Evolutionary conservation across 352 stramenopile genomes (phyloP).

Genomic region (Pythium periplocum): DNA sequence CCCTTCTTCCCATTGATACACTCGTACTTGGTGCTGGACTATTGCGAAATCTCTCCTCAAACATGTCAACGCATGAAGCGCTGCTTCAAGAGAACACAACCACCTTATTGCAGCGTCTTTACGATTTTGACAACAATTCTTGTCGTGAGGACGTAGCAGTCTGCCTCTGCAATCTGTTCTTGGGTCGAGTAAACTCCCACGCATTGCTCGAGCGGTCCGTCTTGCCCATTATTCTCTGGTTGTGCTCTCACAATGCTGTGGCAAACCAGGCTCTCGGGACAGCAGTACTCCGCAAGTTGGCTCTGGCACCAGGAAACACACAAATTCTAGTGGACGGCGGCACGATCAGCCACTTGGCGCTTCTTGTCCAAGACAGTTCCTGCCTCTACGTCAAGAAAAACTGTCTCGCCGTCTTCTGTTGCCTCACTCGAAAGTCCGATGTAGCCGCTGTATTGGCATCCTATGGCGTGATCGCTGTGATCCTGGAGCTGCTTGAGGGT

Average conservation of each 20-base stretch:
- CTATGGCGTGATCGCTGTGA: conserved; percentile 46
- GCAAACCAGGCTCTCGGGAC: conserved; percentile 43
- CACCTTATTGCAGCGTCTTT: conserved; percentile 39
- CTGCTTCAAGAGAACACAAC: conserved; percentile 40
- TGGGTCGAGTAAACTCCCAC: conserved; percentile 58
- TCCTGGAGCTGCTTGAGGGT: conserved; percentile 48
- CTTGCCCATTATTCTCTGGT: conserved; percentile 49
- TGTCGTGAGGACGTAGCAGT: conserved; percentile 48
- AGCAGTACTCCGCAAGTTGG: conserved; percentile 57
- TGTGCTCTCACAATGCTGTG: conserved; percentile 22
- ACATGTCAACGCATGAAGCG: conserved; percentile 23
- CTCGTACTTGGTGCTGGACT: conserved; percentile 23
- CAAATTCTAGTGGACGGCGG: conserved; percentile 50
- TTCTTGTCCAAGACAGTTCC: conserved; percentile 32
- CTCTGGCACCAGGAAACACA: conserved; percentile 65
- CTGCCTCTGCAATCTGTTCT: conserved; percentile 61
- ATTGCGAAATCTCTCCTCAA: conserved; percentile 51
- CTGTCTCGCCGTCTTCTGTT: conserved; percentile 62
- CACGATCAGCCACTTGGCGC: conserved; percentile 37
- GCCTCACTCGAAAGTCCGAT: conserved; percentile 41
- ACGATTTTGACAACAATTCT: conserved; percentile 27
- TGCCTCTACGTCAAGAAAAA: conserved; percentile 56
- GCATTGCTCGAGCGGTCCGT: conserved; percentile 38
- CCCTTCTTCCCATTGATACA: conserved; percentile 7
- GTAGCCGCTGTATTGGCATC: conserved; percentile 40